These are phyloP conservation scores for Ophiocordyceps camponoti-floridani DNA, from an alignment of 2,329 filamentous ascomycete genomes.

Conservation along the genomic window DNA sequence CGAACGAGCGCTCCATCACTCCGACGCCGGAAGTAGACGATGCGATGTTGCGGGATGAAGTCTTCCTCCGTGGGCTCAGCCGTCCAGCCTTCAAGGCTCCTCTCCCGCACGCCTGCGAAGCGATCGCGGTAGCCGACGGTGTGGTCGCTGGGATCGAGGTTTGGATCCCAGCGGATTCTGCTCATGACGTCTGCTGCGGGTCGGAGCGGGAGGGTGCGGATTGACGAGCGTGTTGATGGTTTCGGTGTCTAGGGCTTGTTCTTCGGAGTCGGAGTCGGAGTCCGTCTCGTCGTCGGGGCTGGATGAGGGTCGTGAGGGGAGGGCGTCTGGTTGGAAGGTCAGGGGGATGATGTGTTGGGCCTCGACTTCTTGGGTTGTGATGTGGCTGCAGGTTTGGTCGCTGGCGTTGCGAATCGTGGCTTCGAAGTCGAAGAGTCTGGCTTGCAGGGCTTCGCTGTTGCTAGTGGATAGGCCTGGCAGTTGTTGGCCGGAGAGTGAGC, in stretches of 20 bases:
- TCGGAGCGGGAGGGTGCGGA: constrained; percentile 22
- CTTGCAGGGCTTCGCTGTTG: neutral
- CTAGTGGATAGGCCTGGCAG: constrained; percentile 9
- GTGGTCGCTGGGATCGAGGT: constrained; percentile 31
- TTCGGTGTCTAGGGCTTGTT: no score
- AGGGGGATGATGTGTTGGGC: neutral
- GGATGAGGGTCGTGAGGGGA: constrained; percentile 26
- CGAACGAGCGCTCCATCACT: constrained; percentile 13
- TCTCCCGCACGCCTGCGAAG: constrained; percentile 36
- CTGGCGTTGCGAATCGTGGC: neutral
- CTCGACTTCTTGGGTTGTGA: neutral
- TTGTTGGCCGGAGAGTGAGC: constrained; percentile 10
- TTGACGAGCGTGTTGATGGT: constrained; percentile 1
- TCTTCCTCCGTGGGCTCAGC: constrained; percentile 45
- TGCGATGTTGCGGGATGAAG: constrained; percentile 47
- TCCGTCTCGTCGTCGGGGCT: constrained; percentile 18
- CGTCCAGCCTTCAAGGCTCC: constrained; percentile 37
- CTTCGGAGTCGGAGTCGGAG: constrained; percentile 20
- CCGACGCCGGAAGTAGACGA: constrained; percentile 39
- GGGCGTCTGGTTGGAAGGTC: constrained; percentile 18
- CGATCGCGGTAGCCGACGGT: constrained; percentile 44
- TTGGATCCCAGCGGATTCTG: constrained; percentile 40
- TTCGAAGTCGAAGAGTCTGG: neutral
- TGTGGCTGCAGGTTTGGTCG: neutral
- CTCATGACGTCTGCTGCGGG: constrained; percentile 40